Evolutionary conservation across 331 rosid genomes (phyloP).

Genomic region (Acacia concinna): DNA sequence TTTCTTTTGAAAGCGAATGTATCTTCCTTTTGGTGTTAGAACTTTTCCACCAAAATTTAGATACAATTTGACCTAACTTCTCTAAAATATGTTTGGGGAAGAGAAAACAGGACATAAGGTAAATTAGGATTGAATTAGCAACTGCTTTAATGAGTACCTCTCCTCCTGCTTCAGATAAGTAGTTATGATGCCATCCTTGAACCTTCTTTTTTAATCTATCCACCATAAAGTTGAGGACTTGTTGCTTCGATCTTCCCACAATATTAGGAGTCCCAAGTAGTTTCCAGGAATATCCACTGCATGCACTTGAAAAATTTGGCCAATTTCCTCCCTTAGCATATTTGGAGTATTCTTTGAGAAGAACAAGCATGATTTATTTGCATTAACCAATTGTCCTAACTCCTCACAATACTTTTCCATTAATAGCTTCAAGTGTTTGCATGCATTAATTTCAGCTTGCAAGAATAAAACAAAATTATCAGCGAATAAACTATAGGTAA

Average conservation of each 20-base stretch:
- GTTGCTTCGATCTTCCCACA: accelerated
- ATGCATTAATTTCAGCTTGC: accelerated
- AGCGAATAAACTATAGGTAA: too few relatives aligned
- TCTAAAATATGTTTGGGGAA: not conserved
- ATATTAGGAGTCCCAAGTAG: not conserved
- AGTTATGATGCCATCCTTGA: not conserved
- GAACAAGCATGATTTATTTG: too few relatives aligned
- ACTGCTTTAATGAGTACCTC: not conserved
- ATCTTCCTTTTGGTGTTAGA: too few relatives aligned
- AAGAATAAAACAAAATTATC: too few relatives aligned
- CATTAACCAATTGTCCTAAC: too few relatives aligned
- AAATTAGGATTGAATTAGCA: not conserved
- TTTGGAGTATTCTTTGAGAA: too few relatives aligned
- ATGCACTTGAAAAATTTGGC: not conserved
- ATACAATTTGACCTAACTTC: not conserved
- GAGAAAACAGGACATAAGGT: not conserved
- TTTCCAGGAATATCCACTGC: not conserved
- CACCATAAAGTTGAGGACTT: not conserved
- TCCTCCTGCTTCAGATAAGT: not conserved
- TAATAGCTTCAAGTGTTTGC: too few relatives aligned
- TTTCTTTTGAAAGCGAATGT: too few relatives aligned
- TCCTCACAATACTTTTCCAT: too few relatives aligned
- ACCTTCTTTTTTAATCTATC: not conserved
- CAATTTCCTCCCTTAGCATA: not conserved
- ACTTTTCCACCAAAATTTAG: too few relatives aligned